A percentile compares a stretch with the other conserved stretches of the same genome.
Evolutionary conservation across 495 filamentous ascomycete genomes (phyloP).

Genomic region (Cudoniella acicularis): DNA sequence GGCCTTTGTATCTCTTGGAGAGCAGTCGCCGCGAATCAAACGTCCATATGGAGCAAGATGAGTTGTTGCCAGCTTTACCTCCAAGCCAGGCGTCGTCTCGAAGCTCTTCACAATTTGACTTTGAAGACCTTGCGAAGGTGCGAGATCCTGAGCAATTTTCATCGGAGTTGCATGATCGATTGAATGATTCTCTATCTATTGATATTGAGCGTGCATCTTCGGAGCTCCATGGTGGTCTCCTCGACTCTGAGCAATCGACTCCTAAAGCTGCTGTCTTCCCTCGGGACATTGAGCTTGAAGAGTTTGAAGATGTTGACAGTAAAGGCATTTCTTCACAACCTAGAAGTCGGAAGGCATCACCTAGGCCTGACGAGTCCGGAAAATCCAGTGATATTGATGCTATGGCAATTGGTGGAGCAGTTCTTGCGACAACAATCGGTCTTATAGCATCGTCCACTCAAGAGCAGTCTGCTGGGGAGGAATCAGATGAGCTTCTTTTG

Average conservation of each 20-base stretch:
- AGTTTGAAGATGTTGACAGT: neutral
- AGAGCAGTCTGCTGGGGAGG: neutral
- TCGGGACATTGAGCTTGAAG: constrained; percentile 1
- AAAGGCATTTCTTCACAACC: neutral
- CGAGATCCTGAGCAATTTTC: constrained; percentile 15
- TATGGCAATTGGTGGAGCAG: constrained; percentile 5
- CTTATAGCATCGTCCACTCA: constrained; percentile 13
- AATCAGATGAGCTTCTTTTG: constrained; percentile 8
- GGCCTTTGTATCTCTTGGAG: constrained; percentile 47
- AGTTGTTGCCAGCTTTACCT: constrained; percentile 28
- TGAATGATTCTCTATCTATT: constrained; percentile 23
- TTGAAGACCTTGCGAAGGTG: constrained; percentile 6
- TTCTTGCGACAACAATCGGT: constrained; percentile 5
- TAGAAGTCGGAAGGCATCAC: neutral
- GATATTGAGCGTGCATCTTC: constrained; percentile 24
- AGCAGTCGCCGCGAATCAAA: constrained; percentile 27
- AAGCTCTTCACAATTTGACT: constrained; percentile 27
- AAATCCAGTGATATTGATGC: neutral
- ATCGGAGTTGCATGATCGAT: neutral
- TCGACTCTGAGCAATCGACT: constrained; percentile 33
- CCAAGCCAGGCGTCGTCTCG: constrained; percentile 31
- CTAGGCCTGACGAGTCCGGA: neutral
- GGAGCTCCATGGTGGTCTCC: constrained; percentile 18
- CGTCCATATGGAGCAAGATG: constrained; percentile 10
- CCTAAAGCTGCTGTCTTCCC: constrained; percentile 25